These are phyloP conservation scores for Metarhizium anisopliae DNA, from an alignment of 2,329 filamentous ascomycete genomes.

Conservation along the genomic window DNA sequence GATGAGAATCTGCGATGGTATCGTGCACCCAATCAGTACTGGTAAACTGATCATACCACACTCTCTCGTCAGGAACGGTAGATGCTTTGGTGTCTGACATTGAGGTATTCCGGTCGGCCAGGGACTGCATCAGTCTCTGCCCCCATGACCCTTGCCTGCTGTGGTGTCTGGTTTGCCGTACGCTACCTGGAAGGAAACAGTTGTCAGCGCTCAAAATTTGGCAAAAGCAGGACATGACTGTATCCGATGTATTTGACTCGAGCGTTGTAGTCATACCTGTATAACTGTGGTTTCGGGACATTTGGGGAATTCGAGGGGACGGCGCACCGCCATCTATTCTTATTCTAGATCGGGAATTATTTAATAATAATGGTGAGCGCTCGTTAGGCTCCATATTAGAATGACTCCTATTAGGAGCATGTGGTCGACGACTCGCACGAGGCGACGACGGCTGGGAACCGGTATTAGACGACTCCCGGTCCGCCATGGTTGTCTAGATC, in stretches of 20 bases:
- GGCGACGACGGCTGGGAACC: conserved; percentile 26
- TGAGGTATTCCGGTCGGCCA: conserved; percentile 48
- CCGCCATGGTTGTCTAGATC: conserved; percentile 17
- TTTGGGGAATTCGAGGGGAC: conserved; percentile 17
- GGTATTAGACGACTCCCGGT: conserved; percentile 16
- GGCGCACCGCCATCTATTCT: conserved; percentile 27
- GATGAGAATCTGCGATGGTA: conserved; percentile 86
- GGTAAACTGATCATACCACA: conserved; percentile 98
- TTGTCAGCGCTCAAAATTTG: not conserved
- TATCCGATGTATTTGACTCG: not conserved
- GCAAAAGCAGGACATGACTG: not conserved
- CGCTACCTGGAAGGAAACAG: conserved; percentile 21
- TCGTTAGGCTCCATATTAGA: conserved; percentile 30
- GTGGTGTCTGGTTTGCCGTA: conserved; percentile 37
- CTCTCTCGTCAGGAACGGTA: conserved; percentile 69
- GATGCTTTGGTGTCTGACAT: conserved; percentile 57
- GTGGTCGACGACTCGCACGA: conserved; percentile 19
- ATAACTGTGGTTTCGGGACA: conserved; percentile 35
- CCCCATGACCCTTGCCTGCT: conserved; percentile 51
- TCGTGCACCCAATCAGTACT: conserved; percentile 98
- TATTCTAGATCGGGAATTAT: conserved; percentile 30
- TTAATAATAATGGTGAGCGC: conserved; percentile 31
- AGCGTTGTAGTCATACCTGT: conserved; percentile 22
- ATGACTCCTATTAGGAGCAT: conserved; percentile 15
- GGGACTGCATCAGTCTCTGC: conserved; percentile 51